Evolutionary conservation across 441 rosid genomes (phyloP), one percentile per base, ranked within the genome.

Genomic region (Erodium trifolium): DNA sequence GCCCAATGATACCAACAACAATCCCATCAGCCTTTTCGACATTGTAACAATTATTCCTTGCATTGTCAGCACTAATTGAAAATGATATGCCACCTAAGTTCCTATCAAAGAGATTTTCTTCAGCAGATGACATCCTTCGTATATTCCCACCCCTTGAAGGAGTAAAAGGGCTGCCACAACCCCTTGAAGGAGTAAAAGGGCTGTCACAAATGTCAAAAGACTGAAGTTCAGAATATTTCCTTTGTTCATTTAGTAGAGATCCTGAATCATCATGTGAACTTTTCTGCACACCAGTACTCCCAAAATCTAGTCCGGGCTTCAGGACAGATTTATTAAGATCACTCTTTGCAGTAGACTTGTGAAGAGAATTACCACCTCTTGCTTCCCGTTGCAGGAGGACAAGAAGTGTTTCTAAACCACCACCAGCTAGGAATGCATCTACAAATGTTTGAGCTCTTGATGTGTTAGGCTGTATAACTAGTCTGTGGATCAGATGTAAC

Each of bases 401-500:
- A 77, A 96, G 98, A 79, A 96, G 94, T 37, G 94, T 89, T 82
- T 96, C 99, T 82, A 93, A 80, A 70, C 99, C 99, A 75, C 96
- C 99, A 64, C 90, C 82, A 75, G 79, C 76, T 76, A 96, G 78
- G 77, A 93, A 93, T 75, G 87, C 91, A 78, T 86, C 96, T 0
- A 96, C 86, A 87, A 93, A 92, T 64, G 78, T 77, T 67, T 81
- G 79, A 77, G 99, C 94, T 86, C 88, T 86, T 68, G 90, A 60
- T 68, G 89, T 82, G 81, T 93, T 96, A 77, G 99, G 99, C 75
- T 96, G 99, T 37, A 96, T 88, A 51, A 96, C 87, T 78, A 96
- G 80, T 81, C 96, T 87, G 75, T 89, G 86, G 73, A 96, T 82
- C 77, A 96, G 84, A 82, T 93, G 93, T 82, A 96, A 80, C 71